Base-by-base conservation (phyloP, 2,329 filamentous ascomycete genomes). In the Aspergillus tanneri region DNA sequence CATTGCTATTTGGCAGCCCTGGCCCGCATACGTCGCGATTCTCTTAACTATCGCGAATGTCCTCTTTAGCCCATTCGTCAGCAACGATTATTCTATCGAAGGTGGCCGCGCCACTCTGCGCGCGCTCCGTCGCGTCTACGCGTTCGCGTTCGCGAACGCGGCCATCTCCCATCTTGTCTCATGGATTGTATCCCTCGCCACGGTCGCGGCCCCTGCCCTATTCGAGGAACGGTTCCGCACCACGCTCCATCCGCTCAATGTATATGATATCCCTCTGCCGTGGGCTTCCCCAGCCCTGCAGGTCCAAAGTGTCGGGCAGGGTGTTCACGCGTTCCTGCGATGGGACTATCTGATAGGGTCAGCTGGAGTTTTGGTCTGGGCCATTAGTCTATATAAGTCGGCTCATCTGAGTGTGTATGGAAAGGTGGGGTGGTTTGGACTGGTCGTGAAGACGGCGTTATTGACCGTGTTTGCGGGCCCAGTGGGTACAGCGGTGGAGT, bases 1-100 rank as follows among this genome's bases (percentile, higher is more conserved):
- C 47, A 74, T 77, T 21, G 74, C 74, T 1, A 53, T 75, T 37
- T 80, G 78, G 75, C 77, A 80, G 53, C 63, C 70, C 3, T 80
- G 77, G 62, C 76, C 78, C 0, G 56, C 76, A 14, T 75, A 71
- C 58, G 70, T 77, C 5, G 68, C 69, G 3, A 42, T 76, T 9
- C 53, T 72, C n/a, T 68, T 72, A 4, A 66, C 57, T 2, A 16
- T 62, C 1, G 54, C 71, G 30, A 60, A 63, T 46, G 34, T 57
- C 32, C 4, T 62, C 43, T 57, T 61, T 16, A 52, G 60, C 10
- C 54, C 57, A 6, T 52, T 63, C 47, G 56, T 58, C 40, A 47
- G 55, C 23, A 58, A 61, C 16, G 61, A 63, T 19, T 41, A 54
- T 14, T 53, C 50, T 3, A 41, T 55, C 21, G 45, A 60, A 37